Evolutionary conservation across 495 filamentous ascomycete species (phyloP).

Genomic region (Penicillium desertorum): DNA sequence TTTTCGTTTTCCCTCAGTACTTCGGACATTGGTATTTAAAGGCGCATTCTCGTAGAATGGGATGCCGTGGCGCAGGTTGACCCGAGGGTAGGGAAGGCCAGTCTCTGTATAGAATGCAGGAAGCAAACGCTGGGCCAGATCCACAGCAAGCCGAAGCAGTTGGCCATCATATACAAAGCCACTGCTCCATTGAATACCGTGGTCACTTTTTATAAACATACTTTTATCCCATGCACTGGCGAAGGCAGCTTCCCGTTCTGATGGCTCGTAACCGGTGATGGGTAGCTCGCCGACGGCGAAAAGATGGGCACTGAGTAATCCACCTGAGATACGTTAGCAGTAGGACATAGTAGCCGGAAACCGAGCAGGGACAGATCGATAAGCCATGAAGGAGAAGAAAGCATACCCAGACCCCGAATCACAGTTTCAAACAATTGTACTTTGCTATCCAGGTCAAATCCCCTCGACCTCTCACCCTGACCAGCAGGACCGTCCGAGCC

Average conservation of each 20-base stretch:
- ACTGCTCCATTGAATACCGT: conserved; percentile 68
- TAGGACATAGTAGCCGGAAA: background rate
- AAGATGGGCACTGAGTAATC: conserved; percentile 86
- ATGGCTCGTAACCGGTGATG: conserved; percentile 70
- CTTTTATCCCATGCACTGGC: conserved; percentile 43
- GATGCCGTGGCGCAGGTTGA: conserved; percentile 89
- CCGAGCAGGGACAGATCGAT: background rate
- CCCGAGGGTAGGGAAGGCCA: conserved; percentile 89
- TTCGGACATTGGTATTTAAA: conserved; percentile 45
- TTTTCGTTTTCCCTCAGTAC: conserved; percentile 16
- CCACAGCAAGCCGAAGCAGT: conserved; percentile 77
- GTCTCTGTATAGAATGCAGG: conserved; percentile 89
- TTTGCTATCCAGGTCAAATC: conserved; percentile 95
- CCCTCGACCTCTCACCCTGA: conserved; percentile 69
- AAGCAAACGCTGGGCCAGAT: conserved; percentile 78
- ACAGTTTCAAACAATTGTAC: conserved; percentile 98
- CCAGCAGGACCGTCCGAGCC: conserved; percentile 67
- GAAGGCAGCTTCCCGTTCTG: conserved; percentile 34
- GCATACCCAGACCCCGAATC: conserved; percentile 75
- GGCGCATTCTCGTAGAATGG: conserved; percentile 86
- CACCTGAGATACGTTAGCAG: conserved; percentile 46
- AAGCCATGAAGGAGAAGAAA: background rate
- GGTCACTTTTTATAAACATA: conserved; percentile 31
- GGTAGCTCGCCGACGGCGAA: conserved; percentile 89
- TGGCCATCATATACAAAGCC: conserved; percentile 88